phyloP scores from a whole-genome alignment of 805 yeast species.

The Hanseniaspora lachancei region DNA sequence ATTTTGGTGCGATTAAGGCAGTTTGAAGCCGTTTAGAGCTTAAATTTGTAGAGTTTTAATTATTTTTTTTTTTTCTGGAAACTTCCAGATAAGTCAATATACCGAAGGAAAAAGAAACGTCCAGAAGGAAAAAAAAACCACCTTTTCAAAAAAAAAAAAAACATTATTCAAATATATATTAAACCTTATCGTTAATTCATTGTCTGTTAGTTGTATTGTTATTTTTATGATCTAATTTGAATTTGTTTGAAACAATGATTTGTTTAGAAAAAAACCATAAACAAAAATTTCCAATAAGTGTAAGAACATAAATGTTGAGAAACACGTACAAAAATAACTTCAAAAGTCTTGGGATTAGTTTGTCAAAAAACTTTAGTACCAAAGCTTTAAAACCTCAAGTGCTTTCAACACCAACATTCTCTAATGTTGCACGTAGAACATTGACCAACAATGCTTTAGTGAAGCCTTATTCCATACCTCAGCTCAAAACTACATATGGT shows the following conservation, averaged over 20 bases:
- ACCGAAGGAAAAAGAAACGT: too few species aligned
- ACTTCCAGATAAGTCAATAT: not conserved
- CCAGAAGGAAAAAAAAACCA: too few species aligned
- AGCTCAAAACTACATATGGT: not conserved
- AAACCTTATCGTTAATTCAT: too few species aligned
- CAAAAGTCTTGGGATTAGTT: not conserved
- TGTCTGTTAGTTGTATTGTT: too few species aligned
- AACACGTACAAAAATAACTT: not conserved
- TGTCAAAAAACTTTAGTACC: not conserved
- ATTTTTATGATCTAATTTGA: too few species aligned
- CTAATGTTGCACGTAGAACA: not conserved
- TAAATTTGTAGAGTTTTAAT: not conserved
- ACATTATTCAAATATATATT: too few species aligned
- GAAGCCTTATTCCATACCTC: not conserved
- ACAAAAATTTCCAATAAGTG: not conserved
- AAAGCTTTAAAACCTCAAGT: not conserved
- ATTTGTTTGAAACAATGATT: too few species aligned
- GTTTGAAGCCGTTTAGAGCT: not conserved
- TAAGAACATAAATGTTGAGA: not conserved
- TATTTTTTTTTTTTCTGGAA: not conserved
- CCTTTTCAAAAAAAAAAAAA: too few species aligned
- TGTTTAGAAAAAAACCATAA: not conserved
- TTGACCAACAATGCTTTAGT: not conserved
- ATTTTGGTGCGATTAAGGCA: not conserved
- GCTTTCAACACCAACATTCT: not conserved